These are phyloP conservation scores for Mortierella sp. DNA, from an alignment of 371 early-diverging fungal genomes.

Conservation along the genomic window DNA sequence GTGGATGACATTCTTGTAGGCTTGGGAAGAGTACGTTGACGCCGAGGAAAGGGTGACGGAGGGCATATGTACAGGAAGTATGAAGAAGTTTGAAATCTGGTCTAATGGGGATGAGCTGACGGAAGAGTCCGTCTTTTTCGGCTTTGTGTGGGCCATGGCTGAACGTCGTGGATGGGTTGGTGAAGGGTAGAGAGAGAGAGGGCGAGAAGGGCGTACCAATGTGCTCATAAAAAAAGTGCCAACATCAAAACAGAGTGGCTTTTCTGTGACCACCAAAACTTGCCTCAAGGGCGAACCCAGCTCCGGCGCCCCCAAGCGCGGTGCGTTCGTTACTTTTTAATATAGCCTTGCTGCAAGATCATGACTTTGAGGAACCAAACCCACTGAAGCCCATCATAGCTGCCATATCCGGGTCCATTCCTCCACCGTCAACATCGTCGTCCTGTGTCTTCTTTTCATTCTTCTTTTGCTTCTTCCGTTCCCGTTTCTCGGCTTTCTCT, in stretches of 20 bases:
- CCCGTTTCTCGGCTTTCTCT: constrained; percentile 60
- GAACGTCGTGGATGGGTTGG: too few relatives aligned
- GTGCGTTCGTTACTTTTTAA: neutral
- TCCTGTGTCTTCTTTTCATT: constrained; percentile 41
- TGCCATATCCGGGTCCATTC: constrained; percentile 55
- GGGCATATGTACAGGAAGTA: constrained; percentile 49
- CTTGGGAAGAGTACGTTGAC: constrained; percentile 14
- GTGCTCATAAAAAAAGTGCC: too few relatives aligned
- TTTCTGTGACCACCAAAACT: too few relatives aligned
- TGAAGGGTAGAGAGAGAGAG: too few relatives aligned
- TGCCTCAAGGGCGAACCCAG: too few relatives aligned
- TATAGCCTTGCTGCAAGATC: neutral
- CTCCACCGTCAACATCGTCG: constrained; percentile 32
- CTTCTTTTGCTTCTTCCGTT: constrained; percentile 57
- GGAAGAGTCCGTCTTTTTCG: constrained; percentile 23
- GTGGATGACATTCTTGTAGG: constrained; percentile 61
- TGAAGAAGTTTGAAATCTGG: constrained; percentile 43
- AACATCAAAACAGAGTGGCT: too few relatives aligned
- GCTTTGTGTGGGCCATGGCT: constrained; percentile 28
- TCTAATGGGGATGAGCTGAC: constrained; percentile 10
- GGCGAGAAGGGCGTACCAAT: too few relatives aligned
- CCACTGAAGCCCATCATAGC: constrained; percentile 58
- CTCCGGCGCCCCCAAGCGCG: too few relatives aligned
- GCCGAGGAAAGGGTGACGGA: constrained; percentile 19
- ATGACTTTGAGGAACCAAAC: constrained; percentile 54